Conservation (phyloP, 1,284 basidiomycete species). For the Phellinidium pouzarii region DNA sequence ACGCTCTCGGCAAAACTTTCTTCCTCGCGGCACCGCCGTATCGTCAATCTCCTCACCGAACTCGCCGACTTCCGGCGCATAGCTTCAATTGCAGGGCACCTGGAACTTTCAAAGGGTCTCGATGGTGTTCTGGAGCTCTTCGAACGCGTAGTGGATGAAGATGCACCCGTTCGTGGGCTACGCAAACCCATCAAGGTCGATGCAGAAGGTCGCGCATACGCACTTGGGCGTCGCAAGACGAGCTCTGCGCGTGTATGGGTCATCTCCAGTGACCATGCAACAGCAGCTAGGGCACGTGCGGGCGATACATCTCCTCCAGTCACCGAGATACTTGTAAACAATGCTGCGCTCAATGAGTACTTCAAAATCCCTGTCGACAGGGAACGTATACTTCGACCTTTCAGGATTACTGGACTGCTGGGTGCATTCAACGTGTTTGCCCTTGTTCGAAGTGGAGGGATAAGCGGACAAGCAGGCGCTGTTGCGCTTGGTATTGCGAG, state of each 20-base stretch:
- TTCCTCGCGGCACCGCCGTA: conserved; percentile 65
- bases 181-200: conserved; percentile 60
- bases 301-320: conserved; percentile 11
- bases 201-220: conserved; percentile 72
- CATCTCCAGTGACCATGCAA: conserved; percentile 55
- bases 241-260: conserved; percentile 90
- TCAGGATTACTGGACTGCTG: conserved; percentile 80
- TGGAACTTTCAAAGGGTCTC: conserved; percentile 51
- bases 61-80: conserved; percentile 69
- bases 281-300: conserved; percentile 19
- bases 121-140: conserved; percentile 54
- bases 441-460: conserved; percentile 84
- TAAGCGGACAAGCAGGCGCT: conserved; percentile 88
- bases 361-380: conserved; percentile 77
- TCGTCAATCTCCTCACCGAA: conserved; percentile 62
- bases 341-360: conserved; percentile 69
- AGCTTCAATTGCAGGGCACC: conserved; percentile 55
- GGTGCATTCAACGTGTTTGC: conserved; percentile 93
- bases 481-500: conserved; percentile 80
- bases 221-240: conserved; percentile 80
- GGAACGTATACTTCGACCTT: conserved; percentile 74
- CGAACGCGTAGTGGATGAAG: conserved; percentile 54
- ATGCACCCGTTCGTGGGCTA: conserved; percentile 44
- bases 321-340: conserved; percentile 70
- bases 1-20: conserved; percentile 59